These are phyloP conservation scores for Apiotrichum veenhuisii DNA, from an alignment of 1,284 basidiomycete species.

Conservation along the genomic window DNA sequence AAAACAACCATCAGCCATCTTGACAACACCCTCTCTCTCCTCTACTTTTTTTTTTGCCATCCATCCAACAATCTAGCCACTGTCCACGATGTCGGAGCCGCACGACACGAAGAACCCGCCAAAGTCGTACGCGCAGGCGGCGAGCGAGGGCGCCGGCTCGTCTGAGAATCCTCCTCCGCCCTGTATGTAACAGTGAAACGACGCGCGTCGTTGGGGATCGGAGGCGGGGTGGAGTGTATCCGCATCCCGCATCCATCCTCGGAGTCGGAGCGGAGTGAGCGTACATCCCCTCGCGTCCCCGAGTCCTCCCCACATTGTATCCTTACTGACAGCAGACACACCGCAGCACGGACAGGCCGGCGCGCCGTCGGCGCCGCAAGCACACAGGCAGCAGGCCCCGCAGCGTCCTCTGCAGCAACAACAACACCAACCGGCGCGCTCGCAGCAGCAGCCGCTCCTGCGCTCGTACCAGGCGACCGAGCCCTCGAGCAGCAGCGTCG, in stretches of 20 bases:
- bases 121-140: slow-evolving; percentile 12
- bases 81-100: not conserved
- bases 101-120: not conserved
- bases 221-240: too few relatives aligned
- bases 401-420: too few relatives aligned
- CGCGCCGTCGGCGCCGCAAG: not conserved
- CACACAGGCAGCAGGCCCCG: too few relatives aligned
- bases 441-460: not conserved
- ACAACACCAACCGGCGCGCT: too few relatives aligned
- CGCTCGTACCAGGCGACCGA: not conserved
- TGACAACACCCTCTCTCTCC: too few relatives aligned
- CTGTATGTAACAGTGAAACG: slow-evolving; percentile 1
- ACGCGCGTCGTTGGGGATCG: too few relatives aligned
- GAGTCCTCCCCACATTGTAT: not conserved
- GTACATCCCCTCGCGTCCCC: too few relatives aligned
- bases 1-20: not conserved
- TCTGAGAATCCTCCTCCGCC: slow-evolving; percentile 4
- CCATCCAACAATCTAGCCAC: not conserved
- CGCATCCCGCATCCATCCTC: too few relatives aligned
- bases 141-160: not conserved
- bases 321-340: slow-evolving; percentile 2
- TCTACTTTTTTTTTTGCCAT: not conserved
- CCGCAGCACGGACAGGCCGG: not conserved
- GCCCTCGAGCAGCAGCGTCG: not conserved
- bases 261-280: too few relatives aligned